phyloP scores from a whole-genome alignment of 306 rosid genomes.

The Castanopsis chinensis region DNA sequence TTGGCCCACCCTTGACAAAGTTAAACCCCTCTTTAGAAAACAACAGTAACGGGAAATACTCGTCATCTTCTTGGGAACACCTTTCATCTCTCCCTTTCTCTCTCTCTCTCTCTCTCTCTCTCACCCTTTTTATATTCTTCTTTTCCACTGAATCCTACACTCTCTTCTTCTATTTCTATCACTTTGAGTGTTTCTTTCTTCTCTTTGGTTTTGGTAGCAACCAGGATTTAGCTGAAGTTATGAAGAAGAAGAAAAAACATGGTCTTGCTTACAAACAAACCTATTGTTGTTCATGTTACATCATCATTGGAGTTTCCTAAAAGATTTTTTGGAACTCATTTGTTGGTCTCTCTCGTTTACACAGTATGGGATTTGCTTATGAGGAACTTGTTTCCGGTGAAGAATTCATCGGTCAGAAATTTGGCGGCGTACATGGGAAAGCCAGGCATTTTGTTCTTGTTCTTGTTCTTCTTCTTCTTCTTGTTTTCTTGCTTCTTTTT shows the following conservation, averaged over 20 bases:
- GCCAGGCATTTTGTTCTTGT: constrained; percentile 78
- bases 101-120: constrained; percentile 15
- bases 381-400: constrained; percentile 30
- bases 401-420: constrained; percentile 41
- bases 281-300: constrained; percentile 1
- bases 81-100: constrained; percentile 19
- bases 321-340: constrained; percentile 23
- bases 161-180: constrained; percentile 16
- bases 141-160: constrained; percentile 2
- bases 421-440: constrained; percentile 87
- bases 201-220: constrained; percentile 8
- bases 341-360: constrained; percentile 24
- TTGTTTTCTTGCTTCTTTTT: not conserved
- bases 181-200: not conserved
- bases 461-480: constrained; percentile 16
- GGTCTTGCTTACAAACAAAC: constrained; percentile 1
- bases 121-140: not conserved
- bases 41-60: constrained; percentile 71
- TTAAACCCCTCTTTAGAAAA: constrained; percentile 42
- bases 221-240: constrained; percentile 13
- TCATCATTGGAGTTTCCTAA: constrained; percentile 13
- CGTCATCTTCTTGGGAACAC: constrained; percentile 74
- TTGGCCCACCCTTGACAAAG: constrained; percentile 44
- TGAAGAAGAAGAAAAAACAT: constrained; percentile 31
- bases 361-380: constrained; percentile 14